Evolutionary conservation across 23 red algal genomes (phyloP), one percentile per base, ranked within the genome.

Genomic region (Gracilaria gracilis): DNA sequence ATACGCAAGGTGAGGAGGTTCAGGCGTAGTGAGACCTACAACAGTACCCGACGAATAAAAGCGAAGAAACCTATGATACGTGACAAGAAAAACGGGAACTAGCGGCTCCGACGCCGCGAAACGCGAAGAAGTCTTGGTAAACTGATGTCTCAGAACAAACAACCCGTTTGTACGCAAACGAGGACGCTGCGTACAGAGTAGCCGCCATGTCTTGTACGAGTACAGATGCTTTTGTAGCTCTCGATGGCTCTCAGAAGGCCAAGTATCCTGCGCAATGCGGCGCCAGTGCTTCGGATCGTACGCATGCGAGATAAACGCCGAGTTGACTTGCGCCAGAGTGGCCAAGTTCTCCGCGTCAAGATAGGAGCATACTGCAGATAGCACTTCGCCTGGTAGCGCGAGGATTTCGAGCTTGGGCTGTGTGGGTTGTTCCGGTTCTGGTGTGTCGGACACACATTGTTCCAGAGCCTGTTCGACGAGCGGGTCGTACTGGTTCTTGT

Each of bases 231-330:
- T 70, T 35, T 81, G 40, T 14, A 81, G 61, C 25, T 80, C 39
- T 9, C 17, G 38, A 21, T 48, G 20, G 17, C 34, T 40, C 51
- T 91, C 87, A 21, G 40, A 71, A 39, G 73, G 87, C 87, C 87
- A 91, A 4, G 76, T 91, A 29, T 57, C 8, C 4, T 34, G 59
- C 14, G 75, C 73, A 47, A 81, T 80, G 34, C 76, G 76, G 35
- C 75, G 87, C 87, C 87, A 91, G 21, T 77, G 87, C 32, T 67
- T 65, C 34, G 87, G 87, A 9, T 91, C 87, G 34, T 91, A 91
- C 12, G 66, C 87, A 21, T 81, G 73, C 6, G 49, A 64, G 8
- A 80, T 55, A 28, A 67, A 57, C 16, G 11, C 57, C 24, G 58
- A 67, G 49, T 44, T 77, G 33, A 91, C 87, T 81, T 91, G 87